Evolutionary conservation across 2,329 filamentous ascomycete species (phyloP).

Genomic region (Neospermospora avenae): DNA sequence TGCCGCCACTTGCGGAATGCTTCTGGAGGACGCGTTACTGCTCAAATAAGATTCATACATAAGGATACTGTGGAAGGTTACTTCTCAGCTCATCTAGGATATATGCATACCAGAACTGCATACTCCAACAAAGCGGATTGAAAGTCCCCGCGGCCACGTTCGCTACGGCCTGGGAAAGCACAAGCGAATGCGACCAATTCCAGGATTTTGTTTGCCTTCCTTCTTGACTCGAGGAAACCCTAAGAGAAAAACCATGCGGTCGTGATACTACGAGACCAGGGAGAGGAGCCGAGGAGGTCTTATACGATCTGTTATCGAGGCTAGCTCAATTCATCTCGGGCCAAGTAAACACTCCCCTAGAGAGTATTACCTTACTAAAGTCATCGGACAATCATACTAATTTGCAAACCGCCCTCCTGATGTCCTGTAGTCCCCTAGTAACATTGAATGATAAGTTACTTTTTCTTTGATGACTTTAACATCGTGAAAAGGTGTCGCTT

Average conservation of each 20-base stretch:
- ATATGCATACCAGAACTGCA: background rate
- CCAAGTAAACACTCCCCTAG: too few species aligned
- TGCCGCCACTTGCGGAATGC: slow-evolving; percentile 3
- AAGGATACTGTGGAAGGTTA: slow-evolving; percentile 3
- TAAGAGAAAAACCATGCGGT: too few species aligned
- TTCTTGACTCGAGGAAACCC: background rate
- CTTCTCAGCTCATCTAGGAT: slow-evolving; percentile 23
- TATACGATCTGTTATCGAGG: slow-evolving; percentile 7
- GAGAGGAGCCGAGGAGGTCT: background rate
- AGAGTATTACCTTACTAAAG: too few species aligned
- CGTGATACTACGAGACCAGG: background rate
- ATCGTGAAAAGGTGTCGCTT: too few species aligned
- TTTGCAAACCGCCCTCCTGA: too few species aligned
- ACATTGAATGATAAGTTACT: too few species aligned
- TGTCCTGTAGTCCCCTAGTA: too few species aligned
- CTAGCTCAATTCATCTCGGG: too few species aligned
- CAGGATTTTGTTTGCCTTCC: background rate
- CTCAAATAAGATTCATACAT: slow-evolving; percentile 21
- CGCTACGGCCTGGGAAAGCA: background rate
- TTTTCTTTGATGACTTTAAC: too few species aligned
- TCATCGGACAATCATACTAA: too few species aligned
- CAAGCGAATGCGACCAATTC: background rate
- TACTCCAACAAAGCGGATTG: background rate
- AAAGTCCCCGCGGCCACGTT: background rate
- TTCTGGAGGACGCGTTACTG: slow-evolving; percentile 18